Evolutionary conservation across 306 rosid species (phyloP), one percentile per base, ranked within the genome.

Genomic region (Trifolium pratense): DNA sequence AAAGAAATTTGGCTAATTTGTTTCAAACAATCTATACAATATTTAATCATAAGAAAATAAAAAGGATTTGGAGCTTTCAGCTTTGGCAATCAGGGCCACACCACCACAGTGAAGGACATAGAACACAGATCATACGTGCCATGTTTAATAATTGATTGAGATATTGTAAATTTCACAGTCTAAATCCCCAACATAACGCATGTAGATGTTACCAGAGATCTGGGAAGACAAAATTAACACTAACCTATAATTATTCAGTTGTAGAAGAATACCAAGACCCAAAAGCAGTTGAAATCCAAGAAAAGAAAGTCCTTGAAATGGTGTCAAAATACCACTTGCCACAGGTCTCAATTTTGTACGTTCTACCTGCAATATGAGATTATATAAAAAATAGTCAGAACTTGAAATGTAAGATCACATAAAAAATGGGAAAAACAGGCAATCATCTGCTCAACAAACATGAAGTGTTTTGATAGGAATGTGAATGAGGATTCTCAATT

Each of bases 181-280:
- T 51, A 68, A 70, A 57, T 8, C 52, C 42, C 34, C 48, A 42
- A n/a, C 8, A 77, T 13, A 64, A 51, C 25, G 74, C 36, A 36
- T 32, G 55, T 48, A 48, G 68, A 46, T 20, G 56, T 26, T 45
- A 9, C 55, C 63, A 49, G 15, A 26, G 43, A 76, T 29, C 49
- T 60, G 46, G 15, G 16, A 55, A 53, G 34, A 62, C 63, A 57
- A 64, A 62, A 78, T 62, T 23, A 66, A 55, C 61, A 83, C 87
- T 17, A 45, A 93, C 98, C 98, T 93, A 82, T 80, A 93, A 83
- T 85, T 84, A 68, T 93, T 88, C 70, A 93, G 79, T 59, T 91
- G 97, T 26, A 89, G 92, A 64, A 89, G 97, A 88, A 91, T 84
- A 17, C 92, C 94, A 79, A 93, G 96, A 75, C 96, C 97, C 88